Evolutionary conservation across 306 rosid genomes (phyloP), one percentile per base, ranked within the genome.

Genomic region (Prunus mira): DNA sequence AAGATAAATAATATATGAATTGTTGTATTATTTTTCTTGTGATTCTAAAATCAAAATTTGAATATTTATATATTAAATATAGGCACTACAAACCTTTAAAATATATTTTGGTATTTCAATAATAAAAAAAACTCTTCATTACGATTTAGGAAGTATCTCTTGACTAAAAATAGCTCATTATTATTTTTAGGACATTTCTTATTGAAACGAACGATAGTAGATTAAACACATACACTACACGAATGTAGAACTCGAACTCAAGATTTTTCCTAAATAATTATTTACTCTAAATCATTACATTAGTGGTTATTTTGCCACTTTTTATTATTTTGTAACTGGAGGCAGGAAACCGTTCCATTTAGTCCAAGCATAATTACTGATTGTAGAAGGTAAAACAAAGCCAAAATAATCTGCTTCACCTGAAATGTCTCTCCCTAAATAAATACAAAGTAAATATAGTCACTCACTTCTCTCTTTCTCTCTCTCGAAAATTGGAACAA

Each of bases 281-380:
- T 47, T 47, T 47, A 11, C 51, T 51, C 3, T 0, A 34, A 0
- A 34, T 1, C 41, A 5, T 6, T 5, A 71, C 6, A 54, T 3
- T 34, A 30, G 5, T 5, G 10, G 13, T 6, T 8, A 3, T 5
- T 34, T 55, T 30, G 9, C 43, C 43, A 38, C 9, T 9, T 62
- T 6, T n/a, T 10, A 47, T 38, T 30, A 12, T 63, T 74, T 32
- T 49, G 62, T 30, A 28, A 32, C 62, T 3, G 43, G 55, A 57
- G 62, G 74, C 79, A 71, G 45, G 43, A 81, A 75, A 56, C 72
- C 67, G 71, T 56, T 78, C 82, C 70, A 67, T 52, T 54, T 45
- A 46, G 60, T 7, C 69, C 30, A 61, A 61, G 43, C 27, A 81
- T 78, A 78, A 81, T 72, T 65, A 79, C 89, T 74, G 82, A 45